Base-by-base conservation (phyloP, 345 rosid species). In the Eucalyptus grandis region DNA sequence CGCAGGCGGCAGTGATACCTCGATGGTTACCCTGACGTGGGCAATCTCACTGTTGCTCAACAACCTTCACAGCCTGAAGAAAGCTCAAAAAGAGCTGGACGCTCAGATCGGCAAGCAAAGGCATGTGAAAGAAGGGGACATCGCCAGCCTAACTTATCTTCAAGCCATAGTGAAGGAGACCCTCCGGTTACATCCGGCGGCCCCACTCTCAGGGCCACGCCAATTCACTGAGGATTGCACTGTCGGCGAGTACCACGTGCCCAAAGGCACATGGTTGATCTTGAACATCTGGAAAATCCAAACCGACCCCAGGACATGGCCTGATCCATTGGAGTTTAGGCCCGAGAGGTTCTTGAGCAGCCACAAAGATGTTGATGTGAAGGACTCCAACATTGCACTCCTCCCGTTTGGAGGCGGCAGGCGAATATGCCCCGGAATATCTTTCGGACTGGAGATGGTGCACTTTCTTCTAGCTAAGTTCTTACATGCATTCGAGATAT, bases 341-440 rank as follows among this genome's bases (percentile, higher is more conserved):
- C 95, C 94, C 1, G 92, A 94, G 54, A 91, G 95, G 46, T 94
- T 94, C 77, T 30, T 93, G 6, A 89, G 87, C 5, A 92, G 86
- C 37, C 90, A 91, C 72, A 86, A 49, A 46, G 90, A 91, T 22
- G 72, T 92, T 46, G 93, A 92, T 72, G 91, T 92, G 5, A 90
- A 46, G 62, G 95, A 94, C 13, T 89, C 89, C 67, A 60, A 91
- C 89, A 92, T 91, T 46, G 93, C 90, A 34, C 85, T 91, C 15
- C 83, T 93, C 16, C 95, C 96, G 27, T 94, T 94, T 87, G 94
- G 96, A 50, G 58, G 90, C 10, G 94, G 96, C 5, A 91, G 96
- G 69, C 89, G 94, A 58, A 47, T 65, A 4, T 94, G 95, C 51
- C 94, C 95, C 2, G 94, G 94, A 11, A 85, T 90, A 17, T 11